A percentile compares a stretch with the other conserved stretches of the same genome.
Evolutionary conservation across 2,329 filamentous ascomycete genomes (phyloP).

Genomic region (Alternaria atra): DNA sequence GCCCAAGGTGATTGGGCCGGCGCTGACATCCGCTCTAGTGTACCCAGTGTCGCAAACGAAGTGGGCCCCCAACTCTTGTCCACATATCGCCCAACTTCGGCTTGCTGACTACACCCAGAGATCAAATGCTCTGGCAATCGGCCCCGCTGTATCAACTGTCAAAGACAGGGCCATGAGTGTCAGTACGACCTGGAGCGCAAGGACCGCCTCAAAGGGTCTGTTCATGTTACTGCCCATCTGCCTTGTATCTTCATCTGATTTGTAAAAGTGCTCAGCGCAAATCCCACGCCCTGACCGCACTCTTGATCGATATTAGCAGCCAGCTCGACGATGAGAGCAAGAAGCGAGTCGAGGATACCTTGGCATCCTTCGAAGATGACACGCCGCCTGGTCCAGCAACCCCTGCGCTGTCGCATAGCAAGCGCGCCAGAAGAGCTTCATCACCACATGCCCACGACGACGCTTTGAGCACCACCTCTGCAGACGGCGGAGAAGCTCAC

Average conservation of each 20-base stretch:
- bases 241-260: not conserved
- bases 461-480: not conserved
- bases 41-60: conserved; percentile 29
- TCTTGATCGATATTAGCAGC: conserved; percentile 27
- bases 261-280: conserved; percentile 20
- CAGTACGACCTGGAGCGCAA: conserved; percentile 45
- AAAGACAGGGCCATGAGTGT: conserved; percentile 35
- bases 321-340: conserved; percentile 19
- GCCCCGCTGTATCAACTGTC: conserved; percentile 46
- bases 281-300: conserved; percentile 21
- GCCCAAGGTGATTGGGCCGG: not conserved
- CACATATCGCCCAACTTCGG: not conserved
- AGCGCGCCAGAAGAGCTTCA: conserved; percentile 13
- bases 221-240: not conserved
- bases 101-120: conserved; percentile 25
- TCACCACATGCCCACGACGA: conserved; percentile 6
- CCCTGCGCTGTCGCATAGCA: conserved; percentile 1
- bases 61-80: conserved; percentile 14
- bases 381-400: conserved; percentile 6
- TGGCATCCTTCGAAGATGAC: conserved; percentile 20
- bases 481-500: conserved; percentile 11
- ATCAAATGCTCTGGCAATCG: conserved; percentile 47
- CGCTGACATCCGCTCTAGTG: conserved; percentile 18
- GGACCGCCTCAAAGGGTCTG: conserved; percentile 45
- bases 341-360: conserved; percentile 19